Percentiles rank a stretch among this genome's conserved stretches.
phyloP scores from a whole-genome alignment of 176 grass and related monocot genomes.

The Phragmites australis region DNA sequence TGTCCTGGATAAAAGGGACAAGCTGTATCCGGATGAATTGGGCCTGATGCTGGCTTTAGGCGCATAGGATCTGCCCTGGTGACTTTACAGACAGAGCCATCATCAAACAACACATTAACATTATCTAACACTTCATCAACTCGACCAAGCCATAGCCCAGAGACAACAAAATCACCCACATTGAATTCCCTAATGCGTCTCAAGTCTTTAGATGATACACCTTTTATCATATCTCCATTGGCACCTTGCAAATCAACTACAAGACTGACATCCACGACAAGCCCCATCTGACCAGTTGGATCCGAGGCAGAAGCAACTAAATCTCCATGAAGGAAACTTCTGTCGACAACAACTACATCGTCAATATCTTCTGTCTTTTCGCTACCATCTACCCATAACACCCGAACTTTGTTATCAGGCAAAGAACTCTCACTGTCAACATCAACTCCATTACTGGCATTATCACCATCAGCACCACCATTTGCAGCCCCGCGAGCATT shows the following conservation, averaged over 20 bases:
- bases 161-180: conserved; percentile 86
- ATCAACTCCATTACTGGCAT: conserved; percentile 44
- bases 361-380: conserved; percentile 70
- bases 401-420: conserved; percentile 70
- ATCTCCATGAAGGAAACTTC: conserved; percentile 84
- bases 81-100: conserved; percentile 88
- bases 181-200: conserved; percentile 80
- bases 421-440: conserved; percentile 56
- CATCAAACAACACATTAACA: conserved; percentile 91
- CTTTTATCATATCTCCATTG: conserved; percentile 58
- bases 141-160: conserved; percentile 80
- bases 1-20: conserved; percentile 95
- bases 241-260: conserved; percentile 64
- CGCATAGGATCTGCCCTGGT: conserved; percentile 71
- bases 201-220: conserved; percentile 70
- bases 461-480: conserved; percentile 46
- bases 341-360: conserved; percentile 57
- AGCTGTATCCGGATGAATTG: conserved; percentile 59
- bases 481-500: conserved; percentile 33
- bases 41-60: conserved; percentile 53
- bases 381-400: conserved; percentile 67
- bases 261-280: conserved; percentile 66
- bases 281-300: conserved; percentile 86
- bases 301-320: conserved; percentile 75
- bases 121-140: conserved; percentile 92